Evolutionary conservation across 345 rosid genomes (phyloP).

Genomic region (Arabis hirsuta): DNA sequence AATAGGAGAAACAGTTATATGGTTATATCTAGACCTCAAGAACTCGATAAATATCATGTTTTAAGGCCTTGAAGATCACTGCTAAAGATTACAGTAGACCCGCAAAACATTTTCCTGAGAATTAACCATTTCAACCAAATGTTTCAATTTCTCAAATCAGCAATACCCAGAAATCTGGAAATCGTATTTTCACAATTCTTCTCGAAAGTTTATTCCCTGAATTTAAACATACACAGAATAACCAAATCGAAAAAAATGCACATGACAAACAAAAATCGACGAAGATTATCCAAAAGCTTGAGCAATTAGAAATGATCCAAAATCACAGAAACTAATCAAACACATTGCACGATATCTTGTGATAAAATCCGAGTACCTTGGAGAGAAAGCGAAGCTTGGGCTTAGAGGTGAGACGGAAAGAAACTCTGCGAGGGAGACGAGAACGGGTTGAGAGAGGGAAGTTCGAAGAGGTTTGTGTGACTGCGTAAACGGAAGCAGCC

Average conservation of each 20-base stretch:
- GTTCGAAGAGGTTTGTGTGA: conserved; percentile 43
- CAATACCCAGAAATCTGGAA: conserved; percentile 1
- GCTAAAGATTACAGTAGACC: too few relatives aligned
- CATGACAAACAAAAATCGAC: background rate
- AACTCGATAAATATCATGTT: conserved; percentile 1
- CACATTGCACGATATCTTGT: background rate
- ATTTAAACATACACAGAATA: background rate
- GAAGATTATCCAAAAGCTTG: background rate
- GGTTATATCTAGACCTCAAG: background rate
- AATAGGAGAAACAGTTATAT: background rate
- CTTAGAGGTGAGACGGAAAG: conserved; percentile 53
- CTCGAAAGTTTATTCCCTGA: background rate
- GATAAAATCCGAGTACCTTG: conserved; percentile 46
- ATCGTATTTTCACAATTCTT: background rate
- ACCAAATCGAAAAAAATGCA: conserved; percentile 3
- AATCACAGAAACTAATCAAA: background rate
- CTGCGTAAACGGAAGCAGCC: conserved; percentile 48
- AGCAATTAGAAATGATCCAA: background rate
- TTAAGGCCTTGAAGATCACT: conserved; percentile 1
- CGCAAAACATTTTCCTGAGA: background rate
- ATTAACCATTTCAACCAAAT: background rate
- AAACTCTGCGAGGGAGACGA: conserved; percentile 43
- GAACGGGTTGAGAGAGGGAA: conserved; percentile 38
- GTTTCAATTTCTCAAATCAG: conserved; percentile 16
- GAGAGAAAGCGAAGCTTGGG: conserved; percentile 54